Conservation (phyloP, 2,329 filamentous ascomycete genomes). For the Xylariaceae sp. region DNA sequence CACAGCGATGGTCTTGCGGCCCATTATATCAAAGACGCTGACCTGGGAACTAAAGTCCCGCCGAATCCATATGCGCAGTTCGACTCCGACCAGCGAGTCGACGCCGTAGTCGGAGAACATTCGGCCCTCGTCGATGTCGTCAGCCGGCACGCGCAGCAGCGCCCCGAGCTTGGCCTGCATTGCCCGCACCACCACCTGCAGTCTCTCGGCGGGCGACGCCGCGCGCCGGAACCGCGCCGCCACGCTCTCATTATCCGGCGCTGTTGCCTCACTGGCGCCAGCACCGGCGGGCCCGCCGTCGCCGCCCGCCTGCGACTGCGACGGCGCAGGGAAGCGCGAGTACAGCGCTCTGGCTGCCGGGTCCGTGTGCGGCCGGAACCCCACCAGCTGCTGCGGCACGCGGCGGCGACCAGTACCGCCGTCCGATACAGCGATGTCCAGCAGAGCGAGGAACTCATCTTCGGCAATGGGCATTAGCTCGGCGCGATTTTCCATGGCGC, state of each 20-base stretch:
- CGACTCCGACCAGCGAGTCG: slow-evolving; percentile 26
- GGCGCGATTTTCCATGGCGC: slow-evolving; percentile 5
- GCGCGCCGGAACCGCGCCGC: slow-evolving; percentile 9
- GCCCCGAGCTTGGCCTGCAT: slow-evolving; percentile 9
- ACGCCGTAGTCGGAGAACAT: slow-evolving; percentile 22
- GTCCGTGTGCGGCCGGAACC: not conserved
- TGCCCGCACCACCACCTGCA: slow-evolving; percentile 8
- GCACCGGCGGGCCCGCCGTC: not conserved
- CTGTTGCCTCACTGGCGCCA: not conserved
- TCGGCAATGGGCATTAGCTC: slow-evolving; percentile 15
- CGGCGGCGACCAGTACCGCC: no score
- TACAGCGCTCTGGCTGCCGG: not conserved
- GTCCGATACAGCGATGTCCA: no score
- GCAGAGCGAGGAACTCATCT: slow-evolving; percentile 15
- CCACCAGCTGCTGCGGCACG: no score
- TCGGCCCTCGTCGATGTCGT: slow-evolving; percentile 17
- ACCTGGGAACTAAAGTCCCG: slow-evolving; percentile 9
- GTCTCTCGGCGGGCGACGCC: slow-evolving; percentile 5
- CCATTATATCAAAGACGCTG: slow-evolving; percentile 13
- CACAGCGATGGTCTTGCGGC: slow-evolving; percentile 5
- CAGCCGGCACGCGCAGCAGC: slow-evolving; percentile 12
- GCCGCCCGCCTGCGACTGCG: not conserved
- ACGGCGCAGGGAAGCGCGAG: not conserved
- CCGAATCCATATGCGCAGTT: slow-evolving; percentile 24
- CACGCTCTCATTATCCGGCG: slow-evolving; percentile 3